These are phyloP conservation scores for Blastocladiella emersonii DNA, from an alignment of 371 early-diverging fungal genomes.

Conservation along the genomic window DNA sequence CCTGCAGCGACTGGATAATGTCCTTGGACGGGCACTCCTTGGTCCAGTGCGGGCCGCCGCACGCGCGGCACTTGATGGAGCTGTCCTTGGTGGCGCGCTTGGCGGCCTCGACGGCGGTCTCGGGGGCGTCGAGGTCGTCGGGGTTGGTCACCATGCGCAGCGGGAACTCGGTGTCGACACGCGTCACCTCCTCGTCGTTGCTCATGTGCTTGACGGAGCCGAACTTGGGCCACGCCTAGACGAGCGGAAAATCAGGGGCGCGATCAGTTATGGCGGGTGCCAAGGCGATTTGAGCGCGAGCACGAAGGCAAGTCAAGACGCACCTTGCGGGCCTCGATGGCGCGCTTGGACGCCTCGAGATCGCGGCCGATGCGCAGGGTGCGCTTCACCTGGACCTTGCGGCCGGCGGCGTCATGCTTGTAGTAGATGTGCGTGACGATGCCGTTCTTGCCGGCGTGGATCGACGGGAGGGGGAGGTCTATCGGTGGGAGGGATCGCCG, in stretches of 20 bases:
- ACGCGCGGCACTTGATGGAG: conserved; percentile 2
- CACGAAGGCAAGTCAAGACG: background rate
- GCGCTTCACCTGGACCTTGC: background rate
- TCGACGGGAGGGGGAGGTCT: background rate
- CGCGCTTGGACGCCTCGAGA: background rate
- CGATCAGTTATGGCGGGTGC: too few relatives aligned
- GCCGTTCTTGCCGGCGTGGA: background rate
- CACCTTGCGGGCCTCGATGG: background rate
- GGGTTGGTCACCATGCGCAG: background rate
- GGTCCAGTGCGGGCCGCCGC: conserved; percentile 2
- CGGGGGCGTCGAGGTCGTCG: background rate
- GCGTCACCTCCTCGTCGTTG: background rate
- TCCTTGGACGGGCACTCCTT: conserved; percentile 5
- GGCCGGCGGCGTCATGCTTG: background rate
- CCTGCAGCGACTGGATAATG: conserved; percentile 1
- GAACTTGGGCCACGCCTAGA: background rate
- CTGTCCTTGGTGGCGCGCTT: background rate
- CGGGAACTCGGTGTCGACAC: background rate
- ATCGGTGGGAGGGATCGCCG: background rate
- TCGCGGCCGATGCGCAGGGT: conserved; percentile 1
- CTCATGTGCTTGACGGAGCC: background rate
- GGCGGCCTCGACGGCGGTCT: background rate
- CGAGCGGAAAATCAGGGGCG: background rate
- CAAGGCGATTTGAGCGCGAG: background rate
- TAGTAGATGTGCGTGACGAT: background rate